A percentile compares a stretch with the other conserved stretches of the same genome.
These are phyloP conservation scores for Wilcoxina mikolae DNA, from an alignment of 495 filamentous ascomycete genomes.

Conservation along the genomic window DNA sequence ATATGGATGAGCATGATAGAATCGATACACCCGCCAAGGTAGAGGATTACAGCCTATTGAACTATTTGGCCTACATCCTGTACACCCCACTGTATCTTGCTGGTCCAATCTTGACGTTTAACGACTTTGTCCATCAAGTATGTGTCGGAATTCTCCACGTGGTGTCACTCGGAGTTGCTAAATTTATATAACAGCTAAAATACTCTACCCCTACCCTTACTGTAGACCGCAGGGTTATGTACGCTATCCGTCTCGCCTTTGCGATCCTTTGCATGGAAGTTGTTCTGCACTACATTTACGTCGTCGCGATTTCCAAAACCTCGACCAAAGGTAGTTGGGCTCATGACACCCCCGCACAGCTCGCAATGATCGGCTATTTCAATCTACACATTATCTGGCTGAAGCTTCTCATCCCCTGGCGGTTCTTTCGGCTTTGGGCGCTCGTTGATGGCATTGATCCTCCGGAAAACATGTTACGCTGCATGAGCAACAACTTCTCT, in stretches of 20 bases:
- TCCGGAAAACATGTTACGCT: constrained; percentile 96
- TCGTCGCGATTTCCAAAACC: constrained; percentile 78
- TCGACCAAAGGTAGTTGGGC: constrained; percentile 52
- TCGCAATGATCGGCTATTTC: constrained; percentile 86
- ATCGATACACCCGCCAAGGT: constrained; percentile 56
- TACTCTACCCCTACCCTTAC: constrained; percentile 57
- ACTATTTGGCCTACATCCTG: constrained; percentile 73
- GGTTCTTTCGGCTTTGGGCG: constrained; percentile 91
- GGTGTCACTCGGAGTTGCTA: constrained; percentile 35
- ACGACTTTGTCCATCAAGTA: constrained; percentile 84
- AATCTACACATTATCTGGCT: constrained; percentile 97
- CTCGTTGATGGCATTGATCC: constrained; percentile 83
- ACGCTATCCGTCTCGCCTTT: constrained; percentile 71
- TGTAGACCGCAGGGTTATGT: constrained; percentile 50
- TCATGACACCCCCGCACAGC: constrained; percentile 72
- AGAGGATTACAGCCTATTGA: constrained; percentile 59
- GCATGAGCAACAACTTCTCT: constrained; percentile 89
- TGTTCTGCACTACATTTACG: constrained; percentile 85
- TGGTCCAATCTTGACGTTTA: constrained; percentile 91
- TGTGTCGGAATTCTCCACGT: neutral
- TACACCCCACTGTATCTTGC: constrained; percentile 89
- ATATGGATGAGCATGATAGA: constrained; percentile 75
- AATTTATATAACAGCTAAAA: constrained; percentile 50
- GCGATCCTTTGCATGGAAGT: constrained; percentile 83
- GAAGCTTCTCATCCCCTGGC: constrained; percentile 91